Evolutionary conservation across 164 flowering plant genomes (phyloP).

Genomic region (Nymphaea thermarum): DNA sequence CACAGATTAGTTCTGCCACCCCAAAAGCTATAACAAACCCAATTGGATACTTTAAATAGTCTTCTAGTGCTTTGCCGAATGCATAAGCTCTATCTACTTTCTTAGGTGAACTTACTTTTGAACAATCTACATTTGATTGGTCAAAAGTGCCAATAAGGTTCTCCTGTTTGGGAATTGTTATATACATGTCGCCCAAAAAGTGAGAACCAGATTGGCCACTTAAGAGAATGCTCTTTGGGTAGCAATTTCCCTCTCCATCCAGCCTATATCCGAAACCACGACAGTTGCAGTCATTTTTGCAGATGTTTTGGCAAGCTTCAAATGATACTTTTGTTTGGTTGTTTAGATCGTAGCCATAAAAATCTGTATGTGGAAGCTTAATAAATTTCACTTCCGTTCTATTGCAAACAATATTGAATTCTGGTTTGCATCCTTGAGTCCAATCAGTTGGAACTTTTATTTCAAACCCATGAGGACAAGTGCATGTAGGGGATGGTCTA

Average conservation of each 20-base stretch:
- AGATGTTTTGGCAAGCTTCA: constrained; percentile 10
- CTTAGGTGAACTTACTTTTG: neutral
- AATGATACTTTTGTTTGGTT: neutral
- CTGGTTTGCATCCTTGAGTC: constrained; percentile 14
- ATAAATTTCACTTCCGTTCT: constrained; percentile 6
- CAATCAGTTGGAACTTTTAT: constrained; percentile 10
- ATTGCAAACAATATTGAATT: constrained; percentile 2
- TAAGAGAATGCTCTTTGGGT: constrained; percentile 4
- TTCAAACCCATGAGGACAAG: constrained; percentile 12
- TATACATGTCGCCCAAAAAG: constrained; percentile 7
- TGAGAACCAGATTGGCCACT: constrained; percentile 6
- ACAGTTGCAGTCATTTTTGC: constrained; percentile 8
- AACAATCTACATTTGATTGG: neutral
- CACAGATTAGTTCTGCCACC: constrained; percentile 6
- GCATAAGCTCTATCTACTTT: neutral
- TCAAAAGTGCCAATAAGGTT: neutral
- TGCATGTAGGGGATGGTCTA: constrained; percentile 6
- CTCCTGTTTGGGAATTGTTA: constrained; percentile 13
- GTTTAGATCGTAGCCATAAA: constrained; percentile 22
- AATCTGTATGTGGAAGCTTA: constrained; percentile 16
- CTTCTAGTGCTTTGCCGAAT: neutral
- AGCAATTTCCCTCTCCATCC: constrained; percentile 7
- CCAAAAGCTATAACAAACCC: constrained; percentile 5
- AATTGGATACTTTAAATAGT: neutral
- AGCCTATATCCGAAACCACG: constrained; percentile 19